Evolutionary conservation across 2,329 filamentous ascomycete species (phyloP), one percentile per base, ranked within the genome.

Genomic region (Blastomyces parvus): DNA sequence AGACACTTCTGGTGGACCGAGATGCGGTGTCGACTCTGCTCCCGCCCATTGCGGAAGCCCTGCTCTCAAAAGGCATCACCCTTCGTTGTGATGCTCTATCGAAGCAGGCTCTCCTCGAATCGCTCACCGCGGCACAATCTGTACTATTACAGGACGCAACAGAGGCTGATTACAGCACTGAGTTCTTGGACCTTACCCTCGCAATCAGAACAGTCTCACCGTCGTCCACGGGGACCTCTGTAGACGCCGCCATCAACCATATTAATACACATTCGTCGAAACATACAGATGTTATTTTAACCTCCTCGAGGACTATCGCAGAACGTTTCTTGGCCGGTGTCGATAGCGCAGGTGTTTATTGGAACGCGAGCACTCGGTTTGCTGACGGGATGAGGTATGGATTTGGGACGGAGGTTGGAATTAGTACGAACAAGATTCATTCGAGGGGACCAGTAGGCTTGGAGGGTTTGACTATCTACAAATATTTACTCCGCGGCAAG

Each of bases 391-490:
- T 96, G 89, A 84, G 94, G 52, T 97, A 95, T 74, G 94, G 94
- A 8, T 99, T 99, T 77, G 94, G 94, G 58, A 97, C 94, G 0
- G 94, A 99, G 78, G 94, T 99, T 30, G 94, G 94, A 62, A 97
- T 99, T 77, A 95, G 90, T 79, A 99, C 94, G 59, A 99, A 97
- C 81, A 99, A 97, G 81, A 96, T 99, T 67, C 94, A 99, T 74
- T 89, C 90, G 1, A 82, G 94, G 60, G 94, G 94, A 0, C 94
- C 94, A 0, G 94, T 99, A 6, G 94, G 94, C 0, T 79, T 99
- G 61, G 94, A 97, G 72, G 94, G 94, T 0, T 77, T 99, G 74
- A 96, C 91, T 74, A 97, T 97, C 66, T 97, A 99, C 79, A 97
- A 97, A 81, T 99, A 97, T 81, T 86, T 94, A 76, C 83, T 99